phyloP scores from a whole-genome alignment of 192 early-diverging fungal genomes.

The Gryganskiella cystojenkinii region DNA sequence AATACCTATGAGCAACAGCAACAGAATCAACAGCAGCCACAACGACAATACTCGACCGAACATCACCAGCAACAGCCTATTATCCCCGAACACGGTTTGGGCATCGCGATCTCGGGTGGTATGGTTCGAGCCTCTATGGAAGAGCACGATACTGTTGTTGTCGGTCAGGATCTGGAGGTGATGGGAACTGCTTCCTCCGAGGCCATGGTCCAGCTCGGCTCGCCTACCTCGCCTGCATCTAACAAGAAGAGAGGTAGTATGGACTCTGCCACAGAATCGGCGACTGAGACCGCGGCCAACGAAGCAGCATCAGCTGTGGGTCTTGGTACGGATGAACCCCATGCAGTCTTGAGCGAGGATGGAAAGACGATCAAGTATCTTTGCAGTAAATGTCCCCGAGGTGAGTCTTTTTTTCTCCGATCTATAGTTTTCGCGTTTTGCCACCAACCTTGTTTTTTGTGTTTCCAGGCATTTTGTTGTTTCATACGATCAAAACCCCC shows the following conservation, averaged over 20 bases:
- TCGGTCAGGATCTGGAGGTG: not conserved
- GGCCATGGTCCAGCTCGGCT: not conserved
- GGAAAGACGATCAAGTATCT: slow-evolving; percentile 39
- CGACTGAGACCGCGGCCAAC: slow-evolving; percentile 6
- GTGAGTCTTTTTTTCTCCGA: not conserved
- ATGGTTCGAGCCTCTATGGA: slow-evolving; percentile 7
- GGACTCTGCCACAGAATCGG: not conserved
- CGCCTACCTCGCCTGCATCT: not conserved
- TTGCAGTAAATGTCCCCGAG: slow-evolving; percentile 41
- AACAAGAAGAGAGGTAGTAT: not conserved
- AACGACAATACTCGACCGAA: no score
- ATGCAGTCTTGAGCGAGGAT: slow-evolving; percentile 39
- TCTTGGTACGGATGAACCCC: slow-evolving; percentile 25
- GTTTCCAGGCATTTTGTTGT: no score
- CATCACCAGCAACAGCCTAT: no score
- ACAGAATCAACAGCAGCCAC: no score
- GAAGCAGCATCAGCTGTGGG: not conserved
- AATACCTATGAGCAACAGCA: no score
- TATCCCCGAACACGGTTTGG: slow-evolving; percentile 16
- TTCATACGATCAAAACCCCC: no score
- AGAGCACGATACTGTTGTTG: not conserved
- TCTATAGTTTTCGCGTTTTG: not conserved
- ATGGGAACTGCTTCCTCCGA: not conserved
- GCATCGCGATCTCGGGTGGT: slow-evolving; percentile 24
- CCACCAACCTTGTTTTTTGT: no score